Evolutionary conservation across 257 asterid genomes (phyloP), one percentile per base, ranked within the genome.

Genomic region (Forsythia viridissima): DNA sequence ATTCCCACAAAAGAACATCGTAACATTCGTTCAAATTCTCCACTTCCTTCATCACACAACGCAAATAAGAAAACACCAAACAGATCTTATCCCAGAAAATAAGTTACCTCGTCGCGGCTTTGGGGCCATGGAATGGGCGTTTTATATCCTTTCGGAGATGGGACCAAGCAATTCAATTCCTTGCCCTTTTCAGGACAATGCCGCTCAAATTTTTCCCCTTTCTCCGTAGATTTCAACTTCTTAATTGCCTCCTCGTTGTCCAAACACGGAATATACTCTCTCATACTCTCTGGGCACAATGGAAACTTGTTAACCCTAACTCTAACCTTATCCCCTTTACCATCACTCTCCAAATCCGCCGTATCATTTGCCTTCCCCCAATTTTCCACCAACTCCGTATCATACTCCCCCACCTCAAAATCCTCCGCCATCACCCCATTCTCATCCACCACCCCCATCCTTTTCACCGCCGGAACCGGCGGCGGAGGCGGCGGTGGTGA

Each of bases 261-360:
- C 91, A 93, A 82, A 81, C 99, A 95, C 42, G 99, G 99, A 51
- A 95, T 92, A 74, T 90, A 89, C 91, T 95, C 99, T 82, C 93
- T 89, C 97, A 90, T 87, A 78, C 91, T 89, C 80, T 59, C 86
- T 1, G 88, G 87, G 71, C 98, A 95, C 79, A 88, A 7, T 0
- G 73, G 81, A 48, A 88, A 91, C 86, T 93, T 92, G 81, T 87
- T 88, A 77, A 92, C 83, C 88, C 82, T 87, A 80, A 86, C 82
- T 76, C 89, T 87, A 37, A 69, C 83, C 80, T 55, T 75, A 72
- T 76, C 87, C 81, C 85, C 87, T 51, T 81, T 78, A 20, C 86
- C 90, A 48, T 81, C 88, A 70, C 70, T 80, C 78, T 80, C 87
- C 74, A 71, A 39, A 66, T 81, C 89, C 73, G 81, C 87, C 78